Evolutionary conservation across 306 rosid species (phyloP).

Genomic region (Hippophae rhamnoides): DNA sequence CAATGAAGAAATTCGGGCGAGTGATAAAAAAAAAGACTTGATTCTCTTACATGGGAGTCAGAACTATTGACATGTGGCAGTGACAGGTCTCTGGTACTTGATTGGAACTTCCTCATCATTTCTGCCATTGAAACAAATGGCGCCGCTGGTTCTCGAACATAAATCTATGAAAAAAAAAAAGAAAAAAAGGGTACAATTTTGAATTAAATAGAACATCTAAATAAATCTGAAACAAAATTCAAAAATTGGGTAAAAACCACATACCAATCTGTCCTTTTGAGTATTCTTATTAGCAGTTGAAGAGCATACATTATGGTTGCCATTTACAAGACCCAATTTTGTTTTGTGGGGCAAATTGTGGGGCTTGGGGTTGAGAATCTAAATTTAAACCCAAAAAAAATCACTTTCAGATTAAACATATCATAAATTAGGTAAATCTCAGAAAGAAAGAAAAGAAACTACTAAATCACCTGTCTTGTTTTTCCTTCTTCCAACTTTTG

Average conservation of each 20-base stretch:
- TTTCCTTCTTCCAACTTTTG: constrained; percentile 86
- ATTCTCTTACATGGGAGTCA: constrained; percentile 42
- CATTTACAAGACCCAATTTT: constrained; percentile 42
- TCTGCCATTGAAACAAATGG: constrained; percentile 91
- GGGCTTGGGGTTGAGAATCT: constrained; percentile 78
- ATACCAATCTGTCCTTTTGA: constrained; percentile 73
- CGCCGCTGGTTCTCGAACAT: constrained; percentile 62
- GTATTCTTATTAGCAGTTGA: constrained; percentile 21
- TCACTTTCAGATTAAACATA: neutral
- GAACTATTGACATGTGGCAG: constrained; percentile 22
- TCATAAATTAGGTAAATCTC: neutral
- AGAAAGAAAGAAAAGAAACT: neutral
- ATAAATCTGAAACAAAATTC: neutral
- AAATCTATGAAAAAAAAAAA: constrained; percentile 30
- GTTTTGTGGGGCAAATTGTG: constrained; percentile 72
- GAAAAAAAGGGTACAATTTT: neutral
- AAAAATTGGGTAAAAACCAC: constrained; percentile 5
- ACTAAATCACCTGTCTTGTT: constrained; percentile 64
- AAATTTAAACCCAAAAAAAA: constrained; percentile 12
- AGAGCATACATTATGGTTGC: constrained; percentile 24
- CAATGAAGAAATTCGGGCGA: neutral
- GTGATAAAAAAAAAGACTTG: neutral
- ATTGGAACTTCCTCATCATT: constrained; percentile 78
- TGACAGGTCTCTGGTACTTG: constrained; percentile 72
- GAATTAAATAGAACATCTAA: neutral